Base-by-base conservation (phyloP, 2,329 filamentous ascomycete species). In the Nemania diffusa region DNA sequence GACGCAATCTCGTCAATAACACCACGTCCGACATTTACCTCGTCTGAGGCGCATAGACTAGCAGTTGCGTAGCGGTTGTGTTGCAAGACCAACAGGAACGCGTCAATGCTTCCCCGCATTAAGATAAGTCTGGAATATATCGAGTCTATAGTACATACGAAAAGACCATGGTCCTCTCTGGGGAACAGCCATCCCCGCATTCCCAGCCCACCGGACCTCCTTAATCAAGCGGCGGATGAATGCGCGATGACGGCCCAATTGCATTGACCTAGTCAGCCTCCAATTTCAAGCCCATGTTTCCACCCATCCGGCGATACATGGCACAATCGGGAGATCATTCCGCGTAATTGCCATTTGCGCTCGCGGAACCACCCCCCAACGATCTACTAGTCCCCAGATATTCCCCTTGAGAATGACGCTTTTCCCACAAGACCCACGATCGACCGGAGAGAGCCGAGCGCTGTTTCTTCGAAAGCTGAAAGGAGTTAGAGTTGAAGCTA, bases 311-410 rank as follows among this genome's bases (percentile, higher is more conserved):
- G 62, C 73, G 64, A 61, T 61, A 63, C 57, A 66, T 51, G 57
- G 69, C 71, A 72, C 62, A 68, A 64, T 73, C 72, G 74, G 74
- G 68, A 69, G 64, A 52, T 70, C 68, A 53, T 70, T 76, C 75
- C 75, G 75, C 67, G 46, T 48, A 56, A 68, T 75, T 77, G 37
- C 75, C 74, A 48, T 72, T 76, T 77, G 69, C 73, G 71, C 68
- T 73, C 72, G 65, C 74, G 75, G 74, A 76, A 57, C 65, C 62
- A 69, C 56, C 51, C 52, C 20, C 55, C 34, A 37, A 66, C 48
- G 55, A 57, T 56, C 62, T 62, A 27, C 57, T 24, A 34, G 17
- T 50, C 24, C 57, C 37, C 55, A 57, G 32, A 55, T 40, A 32
- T 50, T 7, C n/a, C 29, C 26, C 62, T 22, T 48, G 63, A 61